Conservation (phyloP, 2,329 filamentous ascomycete species). For the Coniochaeta hoffmannii region DNA sequence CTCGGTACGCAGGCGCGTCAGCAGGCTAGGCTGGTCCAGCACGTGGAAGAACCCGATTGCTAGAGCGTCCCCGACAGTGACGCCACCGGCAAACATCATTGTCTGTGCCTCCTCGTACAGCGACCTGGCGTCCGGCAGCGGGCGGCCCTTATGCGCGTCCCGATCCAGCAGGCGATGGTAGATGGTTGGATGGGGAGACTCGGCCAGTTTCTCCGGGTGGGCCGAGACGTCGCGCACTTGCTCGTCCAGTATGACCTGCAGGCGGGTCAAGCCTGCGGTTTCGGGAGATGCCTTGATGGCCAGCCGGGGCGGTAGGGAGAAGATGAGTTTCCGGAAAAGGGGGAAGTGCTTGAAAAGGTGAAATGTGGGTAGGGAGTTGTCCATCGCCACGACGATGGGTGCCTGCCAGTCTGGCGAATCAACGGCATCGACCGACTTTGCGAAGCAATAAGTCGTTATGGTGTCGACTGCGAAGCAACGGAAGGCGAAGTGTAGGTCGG, state of each 20-base stretch:
- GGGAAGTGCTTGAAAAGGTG: slow-evolving; percentile 30
- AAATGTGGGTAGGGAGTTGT: slow-evolving; percentile 24
- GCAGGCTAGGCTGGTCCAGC: slow-evolving; percentile 22
- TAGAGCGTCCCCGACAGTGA: slow-evolving; percentile 33
- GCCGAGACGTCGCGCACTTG: slow-evolving; percentile 11
- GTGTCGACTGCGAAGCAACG: slow-evolving; percentile 28
- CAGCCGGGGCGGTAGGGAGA: slow-evolving; percentile 16
- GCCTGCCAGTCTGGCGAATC: slow-evolving; percentile 29
- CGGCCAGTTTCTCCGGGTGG: slow-evolving; percentile 11
- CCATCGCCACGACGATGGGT: slow-evolving; percentile 33
- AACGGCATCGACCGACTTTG: slow-evolving; percentile 27
- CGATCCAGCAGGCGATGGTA: slow-evolving; percentile 25
- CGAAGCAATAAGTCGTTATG: slow-evolving; percentile 32
- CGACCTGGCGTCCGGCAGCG: slow-evolving; percentile 11
- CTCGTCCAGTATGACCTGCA: slow-evolving; percentile 5
- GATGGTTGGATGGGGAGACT: slow-evolving; percentile 23
- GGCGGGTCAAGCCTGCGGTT: slow-evolving; percentile 2
- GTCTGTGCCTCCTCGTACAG: slow-evolving; percentile 36
- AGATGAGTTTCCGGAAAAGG: slow-evolving; percentile 8
- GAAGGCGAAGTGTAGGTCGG: slow-evolving; percentile 23
- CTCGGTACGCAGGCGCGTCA: slow-evolving; percentile 28
- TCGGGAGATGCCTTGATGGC: slow-evolving; percentile 13
- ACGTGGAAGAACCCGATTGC: slow-evolving; percentile 33
- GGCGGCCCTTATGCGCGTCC: slow-evolving; percentile 16
- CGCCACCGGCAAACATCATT: slow-evolving; percentile 36